Base-by-base conservation (phyloP, 108 stramenopile genomes). In the Parietichytrium sp. region DNA sequence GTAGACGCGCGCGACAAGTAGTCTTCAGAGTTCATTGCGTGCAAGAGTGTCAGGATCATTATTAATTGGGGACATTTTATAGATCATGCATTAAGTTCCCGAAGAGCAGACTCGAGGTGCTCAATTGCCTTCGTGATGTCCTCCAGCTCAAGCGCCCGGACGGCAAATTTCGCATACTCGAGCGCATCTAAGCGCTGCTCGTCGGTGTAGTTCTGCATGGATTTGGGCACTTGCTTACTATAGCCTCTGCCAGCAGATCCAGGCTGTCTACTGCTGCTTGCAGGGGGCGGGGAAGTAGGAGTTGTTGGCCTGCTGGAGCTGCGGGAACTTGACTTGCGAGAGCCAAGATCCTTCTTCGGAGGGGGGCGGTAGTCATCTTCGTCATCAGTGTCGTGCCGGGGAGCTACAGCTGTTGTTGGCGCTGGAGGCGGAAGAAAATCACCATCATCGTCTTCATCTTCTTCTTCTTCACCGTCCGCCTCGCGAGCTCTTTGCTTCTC, bases 381-480 rank as follows among this genome's bases (percentile, higher is more conserved):
- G 20, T 72, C 61, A 25, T 42, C 38, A 20, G 16, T 10, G 15
- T 16, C 42, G 13, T 23, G n/a, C 0, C 61, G 61, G n/a, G 33
- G 42, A 33, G 61, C 6, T 10, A 42, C 38, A 15, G 61, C 42
- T 6, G 20, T 42, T n/a, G 61, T 72, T 15, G 61, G 61, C 2
- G 61, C 61, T 6, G 61, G 15, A 72, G 61, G 61, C 2, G 61
- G 61, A 6, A 72, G 54, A 25, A 45, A 15, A 20, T 53, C 54
- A 18, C 20, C n/a, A 0, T 12, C 29, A n/a, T 31, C 48, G 47
- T 90, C 91, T 3, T 88, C 85, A 12, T 83, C 54, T 48, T 29
- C 26, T 4, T 54, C 79, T 38, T 84, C 79, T 12, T 81, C 86
- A 36, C 79, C 91, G 94, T 77, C 93, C 93, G 25, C 94, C 94